Evolutionary conservation across 75 land plant species (phyloP).

Genomic region (Adiantum capillusveneris): DNA sequence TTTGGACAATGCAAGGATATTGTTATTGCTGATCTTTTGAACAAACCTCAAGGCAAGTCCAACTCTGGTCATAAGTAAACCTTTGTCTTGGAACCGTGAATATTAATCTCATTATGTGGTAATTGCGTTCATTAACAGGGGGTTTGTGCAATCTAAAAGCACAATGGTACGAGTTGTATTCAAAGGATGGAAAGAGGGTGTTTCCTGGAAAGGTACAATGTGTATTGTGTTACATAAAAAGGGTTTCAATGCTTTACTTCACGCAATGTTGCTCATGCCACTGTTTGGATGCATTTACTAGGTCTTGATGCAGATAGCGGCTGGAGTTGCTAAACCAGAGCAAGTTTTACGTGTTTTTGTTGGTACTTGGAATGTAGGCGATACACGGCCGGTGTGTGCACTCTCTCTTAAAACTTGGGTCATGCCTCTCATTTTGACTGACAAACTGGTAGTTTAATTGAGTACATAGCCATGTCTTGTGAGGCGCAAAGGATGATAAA

Average conservation of each 20-base stretch:
- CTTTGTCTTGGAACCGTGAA: no score
- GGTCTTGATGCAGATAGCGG: slow-evolving; percentile 38
- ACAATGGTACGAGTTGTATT: slow-evolving; percentile 38
- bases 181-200: slow-evolving; percentile 25
- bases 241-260: no score
- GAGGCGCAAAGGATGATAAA: no score
- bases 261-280: no score
- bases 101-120: no score
- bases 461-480: no score
- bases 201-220: slow-evolving; percentile 36
- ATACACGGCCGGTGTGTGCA: slow-evolving; percentile 37
- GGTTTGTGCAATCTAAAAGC: not conserved
- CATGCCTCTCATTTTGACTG: no score
- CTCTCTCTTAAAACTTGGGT: no score
- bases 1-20: slow-evolving; percentile 4
- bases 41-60: not conserved
- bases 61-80: no score
- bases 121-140: not conserved
- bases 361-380: slow-evolving; percentile 55
- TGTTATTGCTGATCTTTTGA: not conserved
- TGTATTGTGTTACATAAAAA: no score
- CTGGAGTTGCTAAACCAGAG: slow-evolving; percentile 44
- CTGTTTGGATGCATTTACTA: no score
- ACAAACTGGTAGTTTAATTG: no score
- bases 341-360: slow-evolving; percentile 30